Evolutionary conservation across 2,329 filamentous ascomycete species (phyloP), one percentile per base, ranked within the genome.

Genomic region (Bretziella fagacearum): DNA sequence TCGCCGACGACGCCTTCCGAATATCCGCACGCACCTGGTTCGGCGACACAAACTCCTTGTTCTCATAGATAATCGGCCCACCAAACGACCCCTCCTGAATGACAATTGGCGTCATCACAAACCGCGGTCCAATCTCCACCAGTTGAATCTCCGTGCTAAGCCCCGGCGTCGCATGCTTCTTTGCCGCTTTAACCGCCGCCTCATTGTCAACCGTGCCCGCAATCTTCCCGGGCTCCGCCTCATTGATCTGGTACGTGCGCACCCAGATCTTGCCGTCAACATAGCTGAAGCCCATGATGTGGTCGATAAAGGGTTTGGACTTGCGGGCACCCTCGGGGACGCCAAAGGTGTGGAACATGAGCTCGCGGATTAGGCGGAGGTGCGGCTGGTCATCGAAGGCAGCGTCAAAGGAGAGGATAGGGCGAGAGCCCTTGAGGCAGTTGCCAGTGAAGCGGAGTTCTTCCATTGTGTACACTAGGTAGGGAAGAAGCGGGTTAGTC

Each of bases 401-500:
- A 46, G 76, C 74, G 60, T 96, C 91, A 62, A 98, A 98, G 29
- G 84, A 91, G 48, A 98, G 77, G 32, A 98, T 70, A 1, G 91
- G 89, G 29, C 91, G 72, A 23, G 84, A 91, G 50, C 91, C 91
- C 65, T 94, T 95, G 52, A 96, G 68, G 61, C 87, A 95, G 68
- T 98, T 98, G 46, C 91, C 91, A 13, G 86, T 87, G 62, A 98
- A 96, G 59, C 94, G 84, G 29, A 98, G 70, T 63, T 98, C 91
- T 58, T 89, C 85, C 84, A 93, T 94, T 7, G 89, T 95, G 65
- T 95, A 87, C 58, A 95, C 73, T 83, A 54, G 37, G 11, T 22
- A 17, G 20, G 4, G 32, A 44, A 18, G 20, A 25, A 1, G 2
- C 5, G 8, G 29, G 23, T 39, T 25, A 35, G 18, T n/a, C n/a